These are phyloP conservation scores for Rosa rugosa DNA, from an alignment of 306 rosid species.

Conservation along the genomic window DNA sequence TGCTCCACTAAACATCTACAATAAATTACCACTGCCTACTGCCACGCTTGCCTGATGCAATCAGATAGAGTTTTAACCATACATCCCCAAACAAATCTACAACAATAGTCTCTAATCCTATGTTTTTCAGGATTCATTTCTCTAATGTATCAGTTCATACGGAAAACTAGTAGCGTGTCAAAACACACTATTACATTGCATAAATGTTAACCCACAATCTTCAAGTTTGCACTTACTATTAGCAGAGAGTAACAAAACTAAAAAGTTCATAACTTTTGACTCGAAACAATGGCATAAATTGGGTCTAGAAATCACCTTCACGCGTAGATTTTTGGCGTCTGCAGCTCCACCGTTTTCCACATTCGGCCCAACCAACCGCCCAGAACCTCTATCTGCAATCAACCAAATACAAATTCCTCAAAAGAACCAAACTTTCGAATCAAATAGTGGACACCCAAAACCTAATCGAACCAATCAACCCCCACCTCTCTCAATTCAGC, in stretches of 20 bases:
- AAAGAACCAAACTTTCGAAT: not conserved
- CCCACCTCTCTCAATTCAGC: slow-evolving; percentile 8
- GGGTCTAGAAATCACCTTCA: slow-evolving; percentile 57
- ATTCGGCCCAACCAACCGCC: slow-evolving; percentile 58
- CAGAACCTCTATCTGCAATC: slow-evolving; percentile 67
- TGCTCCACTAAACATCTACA: slow-evolving; percentile 1
- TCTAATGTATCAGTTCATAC: not conserved
- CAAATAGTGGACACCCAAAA: slow-evolving; percentile 2
- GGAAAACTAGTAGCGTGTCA: not conserved
- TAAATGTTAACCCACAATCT: not conserved
- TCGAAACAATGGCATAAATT: not conserved
- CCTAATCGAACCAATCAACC: slow-evolving; percentile 5
- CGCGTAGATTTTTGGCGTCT: slow-evolving; percentile 86
- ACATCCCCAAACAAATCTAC: not conserved
- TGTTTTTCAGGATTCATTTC: not conserved
- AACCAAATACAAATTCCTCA: slow-evolving; percentile 17
- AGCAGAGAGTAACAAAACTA: not conserved
- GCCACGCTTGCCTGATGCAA: not conserved
- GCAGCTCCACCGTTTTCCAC: slow-evolving; percentile 59
- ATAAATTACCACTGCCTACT: not conserved
- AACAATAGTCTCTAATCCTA: not conserved
- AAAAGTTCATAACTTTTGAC: not conserved
- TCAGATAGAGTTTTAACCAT: not conserved
- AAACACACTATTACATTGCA: not conserved
- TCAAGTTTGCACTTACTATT: not conserved